Conservation (phyloP, 2,329 filamentous ascomycete species). For the Paracoccidioides lutzii region DNA sequence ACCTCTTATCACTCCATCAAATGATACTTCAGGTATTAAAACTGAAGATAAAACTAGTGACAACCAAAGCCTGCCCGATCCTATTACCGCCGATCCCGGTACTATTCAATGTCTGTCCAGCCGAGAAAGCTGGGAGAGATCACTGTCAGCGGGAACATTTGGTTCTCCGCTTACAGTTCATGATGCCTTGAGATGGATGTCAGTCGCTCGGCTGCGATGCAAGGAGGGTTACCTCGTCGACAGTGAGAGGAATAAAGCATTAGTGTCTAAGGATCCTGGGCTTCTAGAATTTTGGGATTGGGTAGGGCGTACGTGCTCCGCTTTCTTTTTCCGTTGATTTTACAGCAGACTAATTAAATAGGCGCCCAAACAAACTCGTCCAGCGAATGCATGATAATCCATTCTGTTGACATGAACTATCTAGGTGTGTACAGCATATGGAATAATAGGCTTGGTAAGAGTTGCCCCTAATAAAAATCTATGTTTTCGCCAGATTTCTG, state of each 20-base stretch:
- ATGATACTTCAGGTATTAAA: not conserved
- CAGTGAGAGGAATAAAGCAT: conserved; percentile 40
- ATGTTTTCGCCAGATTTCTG: conserved; percentile 5
- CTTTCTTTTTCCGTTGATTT: not conserved
- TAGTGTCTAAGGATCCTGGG: conserved; percentile 43
- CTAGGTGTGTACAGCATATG: conserved; percentile 47
- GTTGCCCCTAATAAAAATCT: not conserved
- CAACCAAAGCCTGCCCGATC: not conserved
- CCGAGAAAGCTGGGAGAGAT: conserved; percentile 27
- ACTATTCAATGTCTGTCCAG: conserved; percentile 19
- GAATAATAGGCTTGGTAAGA: conserved; percentile 42
- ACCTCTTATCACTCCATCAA: conserved; percentile 2
- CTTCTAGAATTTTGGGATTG: conserved; percentile 48
- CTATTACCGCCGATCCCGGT: conserved; percentile 1
- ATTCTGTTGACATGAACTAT: conserved; percentile 47
- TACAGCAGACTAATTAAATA: conserved; percentile 14
- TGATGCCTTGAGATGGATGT: conserved; percentile 30
- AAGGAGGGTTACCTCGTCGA: conserved; percentile 43
- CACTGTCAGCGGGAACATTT: conserved; percentile 19
- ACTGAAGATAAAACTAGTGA: not conserved
- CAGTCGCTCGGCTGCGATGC: conserved; percentile 37
- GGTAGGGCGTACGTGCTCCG: conserved; percentile 35
- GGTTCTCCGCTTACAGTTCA: conserved; percentile 21
- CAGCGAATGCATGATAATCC: conserved; percentile 42
- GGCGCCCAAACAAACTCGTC: conserved; percentile 28